These are phyloP conservation scores for Uronychia binucleata DNA, from an alignment of 73 alveolate species.

Conservation along the genomic window DNA sequence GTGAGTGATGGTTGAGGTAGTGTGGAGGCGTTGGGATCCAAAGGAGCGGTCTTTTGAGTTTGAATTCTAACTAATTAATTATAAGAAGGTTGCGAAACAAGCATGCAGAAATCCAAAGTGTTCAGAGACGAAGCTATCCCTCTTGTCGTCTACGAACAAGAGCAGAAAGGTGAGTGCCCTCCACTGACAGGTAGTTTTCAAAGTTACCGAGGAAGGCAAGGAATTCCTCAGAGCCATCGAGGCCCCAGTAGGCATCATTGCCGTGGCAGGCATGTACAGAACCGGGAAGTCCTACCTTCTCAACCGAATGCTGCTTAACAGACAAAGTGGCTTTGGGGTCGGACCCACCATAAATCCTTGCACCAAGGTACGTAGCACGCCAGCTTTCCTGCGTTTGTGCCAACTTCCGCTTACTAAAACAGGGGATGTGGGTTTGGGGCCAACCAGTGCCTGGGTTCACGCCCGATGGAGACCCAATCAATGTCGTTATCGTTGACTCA, in stretches of 20 bases:
- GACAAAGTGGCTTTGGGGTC: conserved; percentile 90
- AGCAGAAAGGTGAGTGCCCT: background rate
- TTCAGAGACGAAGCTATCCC: conserved; percentile 6
- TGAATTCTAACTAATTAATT: too few species aligned
- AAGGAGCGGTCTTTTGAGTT: too few species aligned
- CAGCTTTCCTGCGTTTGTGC: background rate
- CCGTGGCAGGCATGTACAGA: conserved; percentile 90
- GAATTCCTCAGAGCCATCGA: conserved; percentile 47
- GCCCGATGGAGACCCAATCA: conserved; percentile 29
- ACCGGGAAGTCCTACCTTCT: conserved; percentile 74
- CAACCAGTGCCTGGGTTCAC: conserved; percentile 61
- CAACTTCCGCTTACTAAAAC: too few species aligned
- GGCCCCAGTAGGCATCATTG: conserved; percentile 53
- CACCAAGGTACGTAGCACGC: conserved; percentile 57
- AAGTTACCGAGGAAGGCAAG: conserved; percentile 40
- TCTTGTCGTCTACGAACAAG: background rate
- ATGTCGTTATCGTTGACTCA: conserved; percentile 36
- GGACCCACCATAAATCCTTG: conserved; percentile 89
- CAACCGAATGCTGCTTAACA: conserved; percentile 77
- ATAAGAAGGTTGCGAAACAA: background rate
- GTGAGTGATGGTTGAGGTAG: too few species aligned
- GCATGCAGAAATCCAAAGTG: too few species aligned
- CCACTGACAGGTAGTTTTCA: background rate
- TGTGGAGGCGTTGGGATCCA: too few species aligned
- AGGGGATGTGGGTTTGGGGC: conserved; percentile 83